Evolutionary conservation across 306 rosid species (phyloP), one percentile per base, ranked within the genome.

Genomic region (Luffa aegyptiaca): DNA sequence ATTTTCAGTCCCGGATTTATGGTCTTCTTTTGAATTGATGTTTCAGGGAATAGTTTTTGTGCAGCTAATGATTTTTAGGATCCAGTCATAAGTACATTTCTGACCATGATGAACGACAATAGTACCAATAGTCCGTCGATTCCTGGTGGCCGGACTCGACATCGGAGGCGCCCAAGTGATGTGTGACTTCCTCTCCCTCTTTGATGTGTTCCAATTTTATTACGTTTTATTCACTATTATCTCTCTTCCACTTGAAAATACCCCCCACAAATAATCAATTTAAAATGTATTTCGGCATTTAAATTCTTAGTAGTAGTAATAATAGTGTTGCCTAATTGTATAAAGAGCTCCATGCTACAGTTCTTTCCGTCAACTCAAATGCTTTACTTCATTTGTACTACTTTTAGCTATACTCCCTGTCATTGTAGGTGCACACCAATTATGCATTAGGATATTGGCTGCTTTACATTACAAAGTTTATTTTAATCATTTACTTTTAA

Each of bases 121-220:
- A 63, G 5, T 53, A 10, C 76, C 65, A 80, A 63, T 49, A 62
- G 35, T 33, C 82, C 77, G n/a, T 49, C 82, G 41, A 68, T 77
- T 26, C 82, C 82, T 4, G 48, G 66, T 80, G 77, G 77, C 18
- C 76, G 82, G 66, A 42, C 21, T 68, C 82, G 82, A 14, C 82
- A 80, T 53, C 82, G 82, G 44, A 80, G 77, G 77, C 76, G 77
- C 16, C 48, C 68, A 51, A 80, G 74, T 21, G 82, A 80, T 74
- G 82, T 80, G 46, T 80, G 10, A 26, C 44, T 78, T 26, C 64
- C 46, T 61, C 45, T 79, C 45, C 31, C 81, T 61, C 57, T 78
- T 64, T 51, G 51, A 79, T 79, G 66, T 80, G 80, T 79, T 55
- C n/a, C 77, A 20, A 83, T 81, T 79, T 68, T 36, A 59, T 57